Conservation (phyloP, 192 early-diverging fungal species). For the Rhizophlyctis rosea region DNA sequence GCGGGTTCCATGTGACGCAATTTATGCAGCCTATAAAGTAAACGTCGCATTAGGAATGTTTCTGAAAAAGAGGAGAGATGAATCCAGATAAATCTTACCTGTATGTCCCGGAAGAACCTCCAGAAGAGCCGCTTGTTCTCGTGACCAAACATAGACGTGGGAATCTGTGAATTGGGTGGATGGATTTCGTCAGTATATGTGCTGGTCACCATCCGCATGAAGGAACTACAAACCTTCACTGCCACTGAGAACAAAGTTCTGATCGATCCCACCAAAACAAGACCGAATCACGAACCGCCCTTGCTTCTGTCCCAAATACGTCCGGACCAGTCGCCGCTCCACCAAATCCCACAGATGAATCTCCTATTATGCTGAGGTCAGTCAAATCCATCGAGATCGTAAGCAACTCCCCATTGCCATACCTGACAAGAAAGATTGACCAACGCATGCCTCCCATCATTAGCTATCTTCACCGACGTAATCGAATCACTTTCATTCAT, state of each 20-base stretch:
- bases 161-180: conserved; percentile 42
- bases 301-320: conserved; percentile 81
- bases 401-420: too few species aligned
- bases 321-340: conserved; percentile 63
- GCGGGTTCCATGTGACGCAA: conserved; percentile 70
- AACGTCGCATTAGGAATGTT: neutral
- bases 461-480: conserved; percentile 62
- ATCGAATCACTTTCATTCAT: conserved; percentile 53
- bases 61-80: conserved; percentile 3
- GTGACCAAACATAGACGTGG: conserved; percentile 77
- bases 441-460: conserved; percentile 57
- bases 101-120: conserved; percentile 69
- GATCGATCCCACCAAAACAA: conserved; percentile 80
- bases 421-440: conserved; percentile 51
- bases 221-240: conserved; percentile 70
- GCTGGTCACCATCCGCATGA: neutral
- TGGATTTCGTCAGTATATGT: neutral
- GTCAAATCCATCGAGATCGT: conserved; percentile 1
- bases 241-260: conserved; percentile 84
- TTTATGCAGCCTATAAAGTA: conserved; percentile 57
- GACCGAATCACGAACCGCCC: conserved; percentile 86
- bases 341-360: conserved; percentile 89
- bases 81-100: conserved; percentile 14
- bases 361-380: too few species aligned
- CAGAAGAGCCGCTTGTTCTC: conserved; percentile 64